Percentiles rank a stretch among this genome's conserved stretches.
phyloP scores from a whole-genome alignment of 2,329 filamentous ascomycete species.

The Dactylellina drechsleri region DNA sequence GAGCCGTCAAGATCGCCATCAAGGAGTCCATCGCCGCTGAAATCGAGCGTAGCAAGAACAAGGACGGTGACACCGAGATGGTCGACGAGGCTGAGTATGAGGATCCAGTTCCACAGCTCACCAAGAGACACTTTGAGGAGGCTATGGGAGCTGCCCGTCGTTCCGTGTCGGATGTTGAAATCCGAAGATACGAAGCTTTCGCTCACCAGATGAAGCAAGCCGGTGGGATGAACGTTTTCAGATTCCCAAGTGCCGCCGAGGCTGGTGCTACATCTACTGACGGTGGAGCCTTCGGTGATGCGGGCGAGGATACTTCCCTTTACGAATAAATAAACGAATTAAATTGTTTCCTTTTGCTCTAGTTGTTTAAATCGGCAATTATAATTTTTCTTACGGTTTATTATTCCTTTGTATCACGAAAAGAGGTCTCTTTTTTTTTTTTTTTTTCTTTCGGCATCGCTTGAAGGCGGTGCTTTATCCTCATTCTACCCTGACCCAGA shows the following conservation, averaged over 20 bases:
- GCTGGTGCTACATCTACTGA: constrained; percentile 65
- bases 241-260: constrained; percentile 78
- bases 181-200: constrained; percentile 97
- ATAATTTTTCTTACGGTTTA: constrained; percentile 32
- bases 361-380: constrained; percentile 52
- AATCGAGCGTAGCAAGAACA: constrained; percentile 89
- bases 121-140: constrained; percentile 97
- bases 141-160: constrained; percentile 94
- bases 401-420: constrained; percentile 50
- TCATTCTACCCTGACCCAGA: neutral
- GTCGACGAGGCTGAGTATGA: constrained; percentile 82
- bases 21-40: constrained; percentile 92
- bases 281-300: constrained; percentile 76
- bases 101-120: constrained; percentile 94
- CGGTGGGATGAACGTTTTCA: constrained; percentile 95
- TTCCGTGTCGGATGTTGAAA: constrained; percentile 96
- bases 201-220: constrained; percentile 99
- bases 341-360: constrained; percentile 13
- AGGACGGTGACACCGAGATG: constrained; percentile 76
- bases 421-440: constrained; percentile 55
- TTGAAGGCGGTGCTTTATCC: neutral
- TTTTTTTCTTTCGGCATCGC: constrained; percentile 47
- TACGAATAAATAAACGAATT: constrained; percentile 78
- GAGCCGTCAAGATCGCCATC: constrained; percentile 98
- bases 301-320: constrained; percentile 93